These are phyloP conservation scores for Magnusiomyces sp. DNA, from an alignment of 1,139 yeast genomes.

Conservation along the genomic window DNA sequence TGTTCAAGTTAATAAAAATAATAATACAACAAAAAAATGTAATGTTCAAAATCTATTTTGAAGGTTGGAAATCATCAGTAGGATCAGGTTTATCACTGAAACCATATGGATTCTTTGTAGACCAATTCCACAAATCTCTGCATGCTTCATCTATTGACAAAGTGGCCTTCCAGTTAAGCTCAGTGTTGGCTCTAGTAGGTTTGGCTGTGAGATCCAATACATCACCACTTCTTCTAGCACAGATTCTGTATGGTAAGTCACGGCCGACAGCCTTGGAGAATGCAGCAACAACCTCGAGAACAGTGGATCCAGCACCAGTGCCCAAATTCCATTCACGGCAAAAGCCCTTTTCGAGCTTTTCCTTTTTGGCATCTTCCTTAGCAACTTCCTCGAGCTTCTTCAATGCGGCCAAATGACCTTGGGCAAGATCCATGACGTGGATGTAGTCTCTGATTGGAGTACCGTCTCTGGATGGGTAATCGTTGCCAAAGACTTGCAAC, in stretches of 20 bases:
- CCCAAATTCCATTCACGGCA: slow-evolving; percentile 81
- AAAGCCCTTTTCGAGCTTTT: slow-evolving; percentile 36
- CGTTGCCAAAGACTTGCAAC: slow-evolving; percentile 57
- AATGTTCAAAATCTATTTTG: no score
- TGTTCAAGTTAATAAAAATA: no score
- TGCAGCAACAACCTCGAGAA: slow-evolving; percentile 59
- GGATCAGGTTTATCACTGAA: slow-evolving; percentile 30
- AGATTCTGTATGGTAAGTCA: slow-evolving; percentile 56
- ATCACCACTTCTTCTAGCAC: slow-evolving; percentile 68
- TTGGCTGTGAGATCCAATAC: slow-evolving; percentile 69
- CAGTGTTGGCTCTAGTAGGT: slow-evolving; percentile 56
- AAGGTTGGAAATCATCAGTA: not conserved
- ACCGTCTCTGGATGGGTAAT: slow-evolving; percentile 61
- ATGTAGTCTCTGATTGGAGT: slow-evolving; percentile 79
- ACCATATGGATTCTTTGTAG: slow-evolving; percentile 60
- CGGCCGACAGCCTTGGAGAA: slow-evolving; percentile 64
- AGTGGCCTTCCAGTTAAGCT: slow-evolving; percentile 58
- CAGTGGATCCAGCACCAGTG: slow-evolving; percentile 72
- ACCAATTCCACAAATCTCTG: slow-evolving; percentile 72
- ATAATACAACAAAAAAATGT: no score
- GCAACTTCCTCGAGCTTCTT: slow-evolving; percentile 42
- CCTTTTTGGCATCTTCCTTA: slow-evolving; percentile 12
- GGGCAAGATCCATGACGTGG: slow-evolving; percentile 76
- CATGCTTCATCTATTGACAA: slow-evolving; percentile 57
- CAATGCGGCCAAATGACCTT: slow-evolving; percentile 69